Evolutionary conservation across 139 green algal species (phyloP), one percentile per base, ranked within the genome.

Genomic region (Nannochloris sp.): DNA sequence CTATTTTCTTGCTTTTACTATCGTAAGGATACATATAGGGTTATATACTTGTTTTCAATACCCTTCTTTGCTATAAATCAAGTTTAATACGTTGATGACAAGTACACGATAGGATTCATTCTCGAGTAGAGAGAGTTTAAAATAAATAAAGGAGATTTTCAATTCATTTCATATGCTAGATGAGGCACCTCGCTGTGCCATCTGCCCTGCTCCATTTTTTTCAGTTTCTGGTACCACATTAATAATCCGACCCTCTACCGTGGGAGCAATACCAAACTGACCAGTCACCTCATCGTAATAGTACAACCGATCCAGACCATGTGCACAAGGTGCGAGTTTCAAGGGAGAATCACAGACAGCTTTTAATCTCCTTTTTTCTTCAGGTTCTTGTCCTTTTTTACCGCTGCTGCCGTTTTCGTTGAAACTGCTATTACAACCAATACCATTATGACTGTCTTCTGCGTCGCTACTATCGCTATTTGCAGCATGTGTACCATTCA

Each of bases 191-290:
- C 37, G 12, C n/a, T n/a, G n/a, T n/a, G n/a, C n/a, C n/a, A n/a
- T n/a, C n/a, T n/a, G n/a, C n/a, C n/a, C n/a, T n/a, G n/a, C n/a
- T n/a, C n/a, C n/a, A n/a, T n/a, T n/a, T 45, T n/a, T 45, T 45
- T 45, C 37, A 45, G 12, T n/a, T 12, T n/a, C 48, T 15, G 23
- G 29, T 30, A 57, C 29, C 15, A 59, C 13, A 6, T 62, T 30
- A 13, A n/a, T n/a, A 48, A 86, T 86, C 54, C 79, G 70, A 9
- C 73, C 78, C 60, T 86, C 73, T 23, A 76, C n/a, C 3, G 9
- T 35, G 0, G 79, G 79, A 1, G 56, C 61, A 10, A 86, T 73
- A 13, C 70, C 70, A 44, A 70, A 84, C 4, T 66, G 32, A n/a
- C 66, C 65, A 1, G 4, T 54, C 2, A 70, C 48, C 0, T 75